Evolutionary conservation across 2,329 filamentous ascomycete genomes (phyloP).

Genomic region (Lasiodiplodia gonubiensis): DNA sequence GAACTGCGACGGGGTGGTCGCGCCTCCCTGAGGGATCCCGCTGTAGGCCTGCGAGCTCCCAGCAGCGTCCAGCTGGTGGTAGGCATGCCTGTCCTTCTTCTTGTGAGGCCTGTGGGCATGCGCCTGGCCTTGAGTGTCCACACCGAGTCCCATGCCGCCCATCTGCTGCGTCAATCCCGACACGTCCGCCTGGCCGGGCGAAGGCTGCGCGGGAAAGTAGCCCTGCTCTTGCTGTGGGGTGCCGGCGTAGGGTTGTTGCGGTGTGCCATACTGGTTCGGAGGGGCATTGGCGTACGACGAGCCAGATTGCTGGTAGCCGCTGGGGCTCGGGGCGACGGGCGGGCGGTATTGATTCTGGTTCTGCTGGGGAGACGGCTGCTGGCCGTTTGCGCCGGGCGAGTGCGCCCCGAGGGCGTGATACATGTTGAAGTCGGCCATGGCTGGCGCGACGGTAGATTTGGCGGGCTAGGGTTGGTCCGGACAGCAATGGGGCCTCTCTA

Average conservation of each 20-base stretch:
- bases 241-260: conserved; percentile 36
- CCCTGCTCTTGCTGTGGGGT: conserved; percentile 42
- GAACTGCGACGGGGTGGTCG: conserved; percentile 63
- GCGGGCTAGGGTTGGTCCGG: neutral
- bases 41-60: conserved; percentile 73
- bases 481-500: neutral
- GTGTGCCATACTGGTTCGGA: conserved; percentile 42
- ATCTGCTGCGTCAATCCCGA: conserved; percentile 71
- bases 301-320: conserved; percentile 52
- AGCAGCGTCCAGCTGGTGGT: conserved; percentile 80
- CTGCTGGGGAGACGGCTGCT: conserved; percentile 32
- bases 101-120: conserved; percentile 55
- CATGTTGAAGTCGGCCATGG: conserved; percentile 40
- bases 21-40: conserved; percentile 66
- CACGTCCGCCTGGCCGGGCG: conserved; percentile 40
- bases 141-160: conserved; percentile 73
- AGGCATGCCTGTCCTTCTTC: conserved; percentile 92
- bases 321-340: conserved; percentile 51
- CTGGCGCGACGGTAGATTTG: conserved; percentile 12
- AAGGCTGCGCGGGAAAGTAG: conserved; percentile 50
- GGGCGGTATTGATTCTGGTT: conserved; percentile 46
- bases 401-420: conserved; percentile 42
- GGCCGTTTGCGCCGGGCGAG: conserved; percentile 36
- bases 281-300: conserved; percentile 39
- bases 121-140: conserved; percentile 55